Base-by-base conservation (phyloP, 805 yeast genomes). In the Brettanomyces anomalus region DNA sequence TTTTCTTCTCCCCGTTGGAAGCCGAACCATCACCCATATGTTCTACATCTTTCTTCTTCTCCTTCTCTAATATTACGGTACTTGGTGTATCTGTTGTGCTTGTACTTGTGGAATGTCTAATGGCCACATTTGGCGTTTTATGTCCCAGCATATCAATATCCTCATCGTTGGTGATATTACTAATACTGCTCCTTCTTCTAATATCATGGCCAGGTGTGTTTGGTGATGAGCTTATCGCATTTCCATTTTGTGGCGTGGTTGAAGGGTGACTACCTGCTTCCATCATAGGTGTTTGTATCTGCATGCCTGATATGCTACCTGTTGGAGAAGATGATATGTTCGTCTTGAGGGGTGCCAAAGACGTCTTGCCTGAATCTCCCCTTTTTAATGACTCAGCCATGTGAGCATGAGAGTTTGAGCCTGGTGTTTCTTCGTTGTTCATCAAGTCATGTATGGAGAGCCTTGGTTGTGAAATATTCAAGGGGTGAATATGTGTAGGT, bases 71-170 rank as follows among this genome's bases (percentile, higher is more conserved):
- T 3, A 24, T 19, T 16, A 26, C 33, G 21, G 40, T 11, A 11
- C 26, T 13, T 14, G 21, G 30, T 41, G 41, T 13, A 19, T 30
- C 28, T 34, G 20, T n/a, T 19, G 15, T 15, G 11, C 14, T 14
- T 13, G 34, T 15, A 30, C 43, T 32, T 58, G 28, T 24, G 6
- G 37, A 36, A 16, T 36, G 43, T 13, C 47, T 36, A 20, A 26
- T 8, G 7, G 39, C 39, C 6, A 15, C 31, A 43, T 60, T 60
- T 11, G 68, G 66, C 0, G 71, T 63, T 40, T 56, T 65, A 24
- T 59, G 63, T 1, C 73, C 75, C 20, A 61, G 60, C 20, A 67
- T 53, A 40, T 68, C 77, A 17, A 68, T 65, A 47, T 70, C 76
- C 11, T 60, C 64, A 39, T 67, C 73, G 46, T 73, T 71, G 6